Evolutionary conservation across 768 basidiomycete species (phyloP).

Genomic region (Boletus reticuloceps): DNA sequence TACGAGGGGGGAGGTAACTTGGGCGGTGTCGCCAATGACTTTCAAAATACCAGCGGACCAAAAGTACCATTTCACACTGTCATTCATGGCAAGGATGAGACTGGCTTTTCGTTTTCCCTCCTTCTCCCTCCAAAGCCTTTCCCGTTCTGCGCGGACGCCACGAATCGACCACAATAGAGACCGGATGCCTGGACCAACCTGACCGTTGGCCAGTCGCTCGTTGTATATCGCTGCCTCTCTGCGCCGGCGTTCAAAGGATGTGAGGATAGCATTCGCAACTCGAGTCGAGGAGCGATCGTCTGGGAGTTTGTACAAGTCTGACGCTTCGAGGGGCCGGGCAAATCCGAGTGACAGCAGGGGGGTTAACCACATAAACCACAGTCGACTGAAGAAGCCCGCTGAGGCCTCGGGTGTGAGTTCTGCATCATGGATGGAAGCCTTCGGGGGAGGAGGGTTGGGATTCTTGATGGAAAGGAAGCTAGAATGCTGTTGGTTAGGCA

Average conservation of each 20-base stretch:
- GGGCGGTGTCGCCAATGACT: constrained; percentile 66
- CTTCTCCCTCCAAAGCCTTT: constrained; percentile 61
- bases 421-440: constrained; percentile 57
- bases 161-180: constrained; percentile 59
- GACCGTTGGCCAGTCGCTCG: constrained; percentile 58
- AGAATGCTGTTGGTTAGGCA: background rate
- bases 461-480: constrained; percentile 15
- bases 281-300: constrained; percentile 54
- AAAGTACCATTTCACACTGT: constrained; percentile 74
- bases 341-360: constrained; percentile 73
- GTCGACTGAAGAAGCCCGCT: constrained; percentile 54
- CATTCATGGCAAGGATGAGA: constrained; percentile 67
- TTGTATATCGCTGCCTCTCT: constrained; percentile 70
- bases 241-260: constrained; percentile 59
- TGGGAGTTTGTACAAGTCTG: constrained; percentile 80
- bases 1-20: constrained; percentile 71
- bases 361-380: constrained; percentile 78
- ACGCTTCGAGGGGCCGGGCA: constrained; percentile 72
- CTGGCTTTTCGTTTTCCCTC: constrained; percentile 65
- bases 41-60: constrained; percentile 66
- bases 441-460: constrained; percentile 39
- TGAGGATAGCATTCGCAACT: constrained; percentile 61
- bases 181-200: constrained; percentile 54
- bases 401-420: constrained; percentile 61
- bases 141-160: constrained; percentile 46